Percentiles rank a stretch among this genome's conserved stretches.
phyloP scores from a whole-genome alignment of 176 grass and related monocot species.

The Hordeum vulgare region DNA sequence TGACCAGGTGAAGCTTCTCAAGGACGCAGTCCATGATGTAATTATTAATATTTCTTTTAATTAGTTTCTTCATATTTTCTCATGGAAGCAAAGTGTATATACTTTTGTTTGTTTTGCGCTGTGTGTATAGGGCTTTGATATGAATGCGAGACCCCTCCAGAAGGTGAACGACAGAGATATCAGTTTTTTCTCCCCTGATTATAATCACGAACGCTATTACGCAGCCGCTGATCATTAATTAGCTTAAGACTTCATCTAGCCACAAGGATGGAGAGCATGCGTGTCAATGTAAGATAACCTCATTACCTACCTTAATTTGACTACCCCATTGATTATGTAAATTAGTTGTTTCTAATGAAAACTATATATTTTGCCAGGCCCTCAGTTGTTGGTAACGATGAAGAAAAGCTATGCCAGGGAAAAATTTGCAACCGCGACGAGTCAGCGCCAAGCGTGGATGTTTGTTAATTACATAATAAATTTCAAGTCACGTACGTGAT shows the following conservation, averaged over 20 bases:
- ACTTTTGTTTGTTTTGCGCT: neutral
- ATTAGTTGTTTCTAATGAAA: neutral
- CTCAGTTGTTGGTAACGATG: neutral
- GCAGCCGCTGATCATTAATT: neutral
- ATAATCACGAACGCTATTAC: neutral
- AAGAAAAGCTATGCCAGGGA: neutral
- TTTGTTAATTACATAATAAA: neutral
- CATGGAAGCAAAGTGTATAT: neutral
- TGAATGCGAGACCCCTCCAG: constrained; percentile 70
- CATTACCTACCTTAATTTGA: neutral
- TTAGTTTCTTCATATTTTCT: neutral
- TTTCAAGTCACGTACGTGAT: neutral
- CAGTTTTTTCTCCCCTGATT: constrained; percentile 26
- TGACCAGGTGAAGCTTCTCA: no score
- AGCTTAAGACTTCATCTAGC: neutral
- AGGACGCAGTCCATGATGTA: constrained; percentile 74
- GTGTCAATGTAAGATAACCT: neutral
- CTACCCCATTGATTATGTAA: neutral
- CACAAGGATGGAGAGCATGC: no score
- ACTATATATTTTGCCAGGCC: neutral
- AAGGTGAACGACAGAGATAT: constrained; percentile 29
- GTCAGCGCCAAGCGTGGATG: neutral
- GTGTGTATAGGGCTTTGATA: constrained; percentile 22
- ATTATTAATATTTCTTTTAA: neutral
- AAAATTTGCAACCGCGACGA: neutral